phyloP scores from a whole-genome alignment of 1,284 basidiomycete genomes.

The Heterobasidion annosum region DNA sequence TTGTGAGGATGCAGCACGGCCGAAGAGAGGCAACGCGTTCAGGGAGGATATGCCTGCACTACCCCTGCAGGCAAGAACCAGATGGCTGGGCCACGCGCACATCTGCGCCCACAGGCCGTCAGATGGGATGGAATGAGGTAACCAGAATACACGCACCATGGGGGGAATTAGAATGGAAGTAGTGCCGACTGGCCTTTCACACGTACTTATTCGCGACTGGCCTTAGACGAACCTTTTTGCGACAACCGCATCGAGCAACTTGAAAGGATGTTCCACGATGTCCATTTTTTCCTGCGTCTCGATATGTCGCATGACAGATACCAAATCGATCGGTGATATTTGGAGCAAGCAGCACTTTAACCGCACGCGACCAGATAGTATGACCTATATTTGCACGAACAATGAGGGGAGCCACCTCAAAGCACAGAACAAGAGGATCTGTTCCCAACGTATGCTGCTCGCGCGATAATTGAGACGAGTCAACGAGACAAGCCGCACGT shows the following conservation, averaged over 20 bases:
- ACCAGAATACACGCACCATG: background rate
- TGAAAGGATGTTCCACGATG: background rate
- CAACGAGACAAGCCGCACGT: too few species aligned
- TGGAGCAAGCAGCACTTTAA: too few species aligned
- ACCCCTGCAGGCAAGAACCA: background rate
- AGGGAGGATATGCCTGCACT: conserved; percentile 8
- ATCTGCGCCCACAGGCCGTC: background rate
- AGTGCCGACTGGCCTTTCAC: background rate
- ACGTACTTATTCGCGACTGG: background rate
- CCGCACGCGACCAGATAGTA: background rate
- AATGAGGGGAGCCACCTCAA: background rate
- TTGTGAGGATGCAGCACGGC: conserved; percentile 9
- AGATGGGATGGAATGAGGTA: background rate
- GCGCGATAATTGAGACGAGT: too few species aligned
- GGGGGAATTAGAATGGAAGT: conserved; percentile 8
- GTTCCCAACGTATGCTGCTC: too few species aligned
- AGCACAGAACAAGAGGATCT: background rate
- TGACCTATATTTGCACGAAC: background rate
- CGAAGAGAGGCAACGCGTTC: conserved; percentile 11
- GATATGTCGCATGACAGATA: background rate
- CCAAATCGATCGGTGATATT: too few species aligned
- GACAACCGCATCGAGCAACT: background rate
- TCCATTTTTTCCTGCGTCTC: background rate
- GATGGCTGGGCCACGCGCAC: background rate
- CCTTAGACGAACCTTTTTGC: conserved; percentile 2